Conservation (phyloP, 2,329 filamentous ascomycete species). For the Boeremia lycopersici region DNA sequence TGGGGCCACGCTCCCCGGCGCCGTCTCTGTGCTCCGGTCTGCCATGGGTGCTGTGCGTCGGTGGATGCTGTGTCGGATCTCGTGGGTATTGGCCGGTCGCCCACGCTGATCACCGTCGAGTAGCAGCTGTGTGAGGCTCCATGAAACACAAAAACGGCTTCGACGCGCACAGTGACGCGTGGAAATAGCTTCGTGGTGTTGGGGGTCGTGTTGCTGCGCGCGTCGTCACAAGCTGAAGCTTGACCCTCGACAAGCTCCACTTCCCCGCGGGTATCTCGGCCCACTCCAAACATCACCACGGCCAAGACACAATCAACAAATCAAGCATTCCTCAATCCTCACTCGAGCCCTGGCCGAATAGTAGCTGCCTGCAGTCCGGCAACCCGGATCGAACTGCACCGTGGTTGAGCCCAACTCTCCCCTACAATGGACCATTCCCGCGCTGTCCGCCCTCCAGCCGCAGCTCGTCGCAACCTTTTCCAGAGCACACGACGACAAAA, state of each 20-base stretch:
- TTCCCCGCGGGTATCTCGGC: conserved; percentile 22
- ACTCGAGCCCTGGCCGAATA: not conserved
- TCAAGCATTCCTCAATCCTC: not conserved
- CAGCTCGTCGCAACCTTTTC: conserved; percentile 41
- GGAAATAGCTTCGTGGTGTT: not conserved
- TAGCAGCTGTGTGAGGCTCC: not conserved
- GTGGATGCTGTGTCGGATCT: too few species aligned
- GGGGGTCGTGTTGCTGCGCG: not conserved
- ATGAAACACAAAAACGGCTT: not conserved
- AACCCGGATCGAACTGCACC: not conserved
- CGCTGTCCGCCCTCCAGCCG: conserved; percentile 34
- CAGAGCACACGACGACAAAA: conserved; percentile 33
- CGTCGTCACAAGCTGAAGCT: conserved; percentile 5
- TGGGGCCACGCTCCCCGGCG: conserved; percentile 2
- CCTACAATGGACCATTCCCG: conserved; percentile 22
- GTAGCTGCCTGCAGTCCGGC: not conserved
- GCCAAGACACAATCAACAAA: not conserved
- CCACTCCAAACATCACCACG: conserved; percentile 20
- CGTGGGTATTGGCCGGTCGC: not conserved
- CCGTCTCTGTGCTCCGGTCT: not conserved
- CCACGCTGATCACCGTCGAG: not conserved
- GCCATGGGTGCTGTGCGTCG: not conserved
- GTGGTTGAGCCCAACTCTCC: not conserved
- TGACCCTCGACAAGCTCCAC: conserved; percentile 16
- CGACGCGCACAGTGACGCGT: conserved; percentile 7